Evolutionary conservation across 495 filamentous ascomycete genomes (phyloP).

Genomic region (Letharia columbiana): DNA sequence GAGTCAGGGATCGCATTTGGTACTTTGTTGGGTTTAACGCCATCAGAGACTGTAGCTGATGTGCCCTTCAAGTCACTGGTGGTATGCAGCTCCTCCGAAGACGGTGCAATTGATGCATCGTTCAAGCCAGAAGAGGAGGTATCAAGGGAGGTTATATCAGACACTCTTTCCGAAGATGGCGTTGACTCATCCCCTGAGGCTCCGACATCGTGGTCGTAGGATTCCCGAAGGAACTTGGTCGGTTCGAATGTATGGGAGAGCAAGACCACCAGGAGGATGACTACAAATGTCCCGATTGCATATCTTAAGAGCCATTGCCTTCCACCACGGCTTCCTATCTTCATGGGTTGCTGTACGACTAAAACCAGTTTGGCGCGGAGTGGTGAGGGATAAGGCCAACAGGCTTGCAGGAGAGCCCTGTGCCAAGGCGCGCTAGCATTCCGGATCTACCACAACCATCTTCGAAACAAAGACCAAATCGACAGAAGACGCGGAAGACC

Average conservation of each 20-base stretch:
- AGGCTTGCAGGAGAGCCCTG: not conserved
- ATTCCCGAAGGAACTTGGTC: not conserved
- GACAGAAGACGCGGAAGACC: too few relatives aligned
- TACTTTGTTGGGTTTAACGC: not conserved
- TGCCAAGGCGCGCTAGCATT: slow-evolving; percentile 1
- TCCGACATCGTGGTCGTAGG: not conserved
- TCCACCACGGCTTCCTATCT: not conserved
- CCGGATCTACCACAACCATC: too few relatives aligned
- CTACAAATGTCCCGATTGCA: not conserved
- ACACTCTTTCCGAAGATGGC: not conserved
- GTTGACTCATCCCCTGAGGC: not conserved
- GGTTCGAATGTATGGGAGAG: not conserved
- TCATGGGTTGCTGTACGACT: not conserved
- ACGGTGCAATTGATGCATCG: not conserved
- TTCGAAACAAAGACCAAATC: too few relatives aligned
- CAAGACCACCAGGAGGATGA: not conserved
- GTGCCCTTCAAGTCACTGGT: not conserved
- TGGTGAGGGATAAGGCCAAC: not conserved
- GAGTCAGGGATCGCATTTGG: not conserved
- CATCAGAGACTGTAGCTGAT: not conserved
- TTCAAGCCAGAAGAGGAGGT: not conserved
- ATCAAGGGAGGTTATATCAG: not conserved
- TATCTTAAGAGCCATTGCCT: not conserved
- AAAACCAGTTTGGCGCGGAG: not conserved
- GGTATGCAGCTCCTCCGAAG: not conserved